Conservation (phyloP, 2,329 filamentous ascomycete species). For the Cytospora piceae region DNA sequence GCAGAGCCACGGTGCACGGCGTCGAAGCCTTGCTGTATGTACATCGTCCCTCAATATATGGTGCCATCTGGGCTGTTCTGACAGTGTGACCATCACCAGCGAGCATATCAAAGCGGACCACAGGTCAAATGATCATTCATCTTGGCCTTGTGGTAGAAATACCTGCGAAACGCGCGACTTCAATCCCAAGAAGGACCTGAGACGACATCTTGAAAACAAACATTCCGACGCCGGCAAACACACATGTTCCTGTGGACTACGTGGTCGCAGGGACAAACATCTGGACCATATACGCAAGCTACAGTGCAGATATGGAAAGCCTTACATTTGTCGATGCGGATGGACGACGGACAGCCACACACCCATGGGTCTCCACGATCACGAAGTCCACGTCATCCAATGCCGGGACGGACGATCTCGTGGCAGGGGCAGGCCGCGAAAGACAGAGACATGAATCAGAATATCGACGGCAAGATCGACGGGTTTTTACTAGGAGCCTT, state of each 20-base stretch:
- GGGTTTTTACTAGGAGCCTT: neutral
- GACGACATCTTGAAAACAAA: neutral
- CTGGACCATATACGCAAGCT: neutral
- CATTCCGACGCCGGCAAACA: neutral
- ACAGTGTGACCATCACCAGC: neutral
- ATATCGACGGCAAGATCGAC: neutral
- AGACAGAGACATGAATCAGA: slow-evolving; percentile 10
- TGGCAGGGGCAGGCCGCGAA: neutral
- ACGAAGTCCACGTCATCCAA: neutral
- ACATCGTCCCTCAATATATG: neutral
- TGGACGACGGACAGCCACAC: slow-evolving; percentile 5
- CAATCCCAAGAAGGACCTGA: neutral
- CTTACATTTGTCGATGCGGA: slow-evolving; percentile 16
- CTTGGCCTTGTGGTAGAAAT: slow-evolving; percentile 5
- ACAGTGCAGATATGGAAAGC: neutral
- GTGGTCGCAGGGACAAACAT: neutral
- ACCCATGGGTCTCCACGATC: neutral
- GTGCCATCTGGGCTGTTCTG: neutral
- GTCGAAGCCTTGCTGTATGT: neutral
- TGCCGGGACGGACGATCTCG: neutral
- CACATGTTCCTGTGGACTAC: neutral
- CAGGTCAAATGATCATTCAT: too few relatives aligned
- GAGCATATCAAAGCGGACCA: neutral
- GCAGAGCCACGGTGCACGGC: neutral
- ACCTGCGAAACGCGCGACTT: neutral